phyloP scores from a whole-genome alignment of 768 basidiomycete species.

The Crucibulum laeve region DNA sequence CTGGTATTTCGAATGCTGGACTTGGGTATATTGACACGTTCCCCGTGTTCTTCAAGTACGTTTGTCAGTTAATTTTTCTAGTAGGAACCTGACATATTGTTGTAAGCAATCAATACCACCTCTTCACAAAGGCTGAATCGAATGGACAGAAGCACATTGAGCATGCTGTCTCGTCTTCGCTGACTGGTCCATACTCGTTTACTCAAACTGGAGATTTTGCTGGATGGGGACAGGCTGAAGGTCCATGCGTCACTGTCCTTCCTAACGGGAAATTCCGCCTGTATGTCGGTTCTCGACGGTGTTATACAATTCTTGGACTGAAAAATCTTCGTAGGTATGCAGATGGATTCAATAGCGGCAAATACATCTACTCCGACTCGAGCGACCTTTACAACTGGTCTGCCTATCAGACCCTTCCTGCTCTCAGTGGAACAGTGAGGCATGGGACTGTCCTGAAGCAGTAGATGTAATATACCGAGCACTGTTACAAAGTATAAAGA shows the following conservation, averaged over 20 bases:
- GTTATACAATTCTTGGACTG: background rate
- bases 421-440: conserved; percentile 23
- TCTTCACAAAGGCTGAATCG: conserved; percentile 28
- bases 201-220: conserved; percentile 29
- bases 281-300: conserved; percentile 12
- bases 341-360: conserved; percentile 26
- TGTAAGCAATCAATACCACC: conserved; percentile 25
- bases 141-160: conserved; percentile 26
- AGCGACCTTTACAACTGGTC: conserved; percentile 28
- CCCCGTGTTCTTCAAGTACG: conserved; percentile 26
- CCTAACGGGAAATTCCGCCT: conserved; percentile 26
- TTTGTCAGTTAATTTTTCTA: background rate
- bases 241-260: conserved; percentile 23
- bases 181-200: conserved; percentile 28
- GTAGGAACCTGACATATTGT: background rate
- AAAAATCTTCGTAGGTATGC: conserved; percentile 15
- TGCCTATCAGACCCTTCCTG: conserved; percentile 20
- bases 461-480: conserved; percentile 6
- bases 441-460: conserved; percentile 29
- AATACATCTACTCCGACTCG: conserved; percentile 31
- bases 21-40: conserved; percentile 31
- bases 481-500: too few relatives aligned
- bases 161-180: conserved; percentile 24
- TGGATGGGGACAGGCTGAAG: conserved; percentile 29
- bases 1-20: conserved; percentile 28